A percentile compares a stretch with the other conserved stretches of the same genome.
phyloP scores from a whole-genome alignment of 495 filamentous ascomycete species.

The Aspergillus haitiensis region DNA sequence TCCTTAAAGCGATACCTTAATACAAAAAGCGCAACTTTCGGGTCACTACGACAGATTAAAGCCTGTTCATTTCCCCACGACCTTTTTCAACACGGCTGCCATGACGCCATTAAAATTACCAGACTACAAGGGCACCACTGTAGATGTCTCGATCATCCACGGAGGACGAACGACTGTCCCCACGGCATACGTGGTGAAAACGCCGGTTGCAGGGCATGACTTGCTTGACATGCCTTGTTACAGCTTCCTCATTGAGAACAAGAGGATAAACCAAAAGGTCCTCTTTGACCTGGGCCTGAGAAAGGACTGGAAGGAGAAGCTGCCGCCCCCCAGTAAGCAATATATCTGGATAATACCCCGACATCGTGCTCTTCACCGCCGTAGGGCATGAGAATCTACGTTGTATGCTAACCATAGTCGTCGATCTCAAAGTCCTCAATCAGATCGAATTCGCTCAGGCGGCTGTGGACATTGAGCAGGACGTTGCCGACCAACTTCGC shows the following conservation, averaged over 20 bases:
- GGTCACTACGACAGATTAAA: too few relatives aligned
- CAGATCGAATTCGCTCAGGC: background rate
- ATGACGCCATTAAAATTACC: too few relatives aligned
- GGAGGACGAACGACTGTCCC: background rate
- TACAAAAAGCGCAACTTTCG: too few relatives aligned
- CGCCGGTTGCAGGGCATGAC: background rate
- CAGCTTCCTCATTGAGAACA: slow-evolving; percentile 4
- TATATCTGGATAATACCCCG: background rate
- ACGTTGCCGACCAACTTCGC: slow-evolving; percentile 1
- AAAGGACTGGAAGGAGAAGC: slow-evolving; percentile 8
- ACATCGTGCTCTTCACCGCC: background rate
- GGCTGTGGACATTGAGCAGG: background rate
- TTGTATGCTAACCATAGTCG: background rate
- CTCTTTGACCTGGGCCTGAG: slow-evolving; percentile 8
- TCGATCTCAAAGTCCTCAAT: background rate
- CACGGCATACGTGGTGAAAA: slow-evolving; percentile 3
- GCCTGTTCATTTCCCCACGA: too few relatives aligned
- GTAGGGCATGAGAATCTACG: background rate
- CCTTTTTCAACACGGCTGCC: too few relatives aligned
- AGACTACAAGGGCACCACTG: background rate
- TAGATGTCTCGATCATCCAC: slow-evolving; percentile 3
- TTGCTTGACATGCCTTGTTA: background rate
- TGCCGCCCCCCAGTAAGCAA: slow-evolving; percentile 1
- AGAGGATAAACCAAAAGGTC: background rate
- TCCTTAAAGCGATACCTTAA: too few relatives aligned